Evolutionary conservation across 371 early-diverging fungal genomes (phyloP), one percentile per base, ranked within the genome.

Genomic region (Massospora cicadina): DNA sequence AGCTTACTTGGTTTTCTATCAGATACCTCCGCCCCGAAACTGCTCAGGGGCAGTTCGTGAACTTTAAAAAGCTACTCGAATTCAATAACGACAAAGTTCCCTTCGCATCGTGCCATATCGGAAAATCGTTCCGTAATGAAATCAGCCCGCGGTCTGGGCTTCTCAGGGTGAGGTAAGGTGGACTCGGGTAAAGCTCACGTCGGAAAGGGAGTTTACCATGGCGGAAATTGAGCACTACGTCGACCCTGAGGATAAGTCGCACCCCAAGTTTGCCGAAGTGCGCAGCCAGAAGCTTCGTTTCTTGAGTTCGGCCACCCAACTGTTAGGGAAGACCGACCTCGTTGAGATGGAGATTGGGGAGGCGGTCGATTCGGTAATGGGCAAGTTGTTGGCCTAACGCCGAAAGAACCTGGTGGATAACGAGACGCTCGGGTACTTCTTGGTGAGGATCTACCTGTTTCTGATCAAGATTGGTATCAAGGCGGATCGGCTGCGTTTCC

Each of bases 181-280:
- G 32, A 32, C 28, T 7, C 31, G 23, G 30, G 3, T 25, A 3
- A 54, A 43, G n/a, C 53, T 53, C 17, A 12, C 32, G 27, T 33
- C 54, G 21, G 53, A 55, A 59, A 86, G 93, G 72, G 99, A 99
- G 76, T 99, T 99, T 78, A 91, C 94, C 26, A 98, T 98, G 98
- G 98, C 98, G 25, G 99, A 99, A 76, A 94, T 99, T 73, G 99
- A 99, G 75, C 98, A 98, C 80, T 99, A 86, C 73, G 98, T 99
- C 12, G 92, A 98, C 73, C 96, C 99, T 1, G 70, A 76, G 24
- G 85, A 92, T 74, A 99, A 99, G 82, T 71, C 85, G 32, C 99
- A 98, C 75, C 77, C 90, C 31, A 87, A 91, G 66, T 99, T 96
- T 79, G 75, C 78, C 30, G 89, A 87, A 60, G 87, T 96, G 54